Evolutionary conservation across 1,139 yeast species (phyloP).

Genomic region (Geotrichum phurueaensis): DNA sequence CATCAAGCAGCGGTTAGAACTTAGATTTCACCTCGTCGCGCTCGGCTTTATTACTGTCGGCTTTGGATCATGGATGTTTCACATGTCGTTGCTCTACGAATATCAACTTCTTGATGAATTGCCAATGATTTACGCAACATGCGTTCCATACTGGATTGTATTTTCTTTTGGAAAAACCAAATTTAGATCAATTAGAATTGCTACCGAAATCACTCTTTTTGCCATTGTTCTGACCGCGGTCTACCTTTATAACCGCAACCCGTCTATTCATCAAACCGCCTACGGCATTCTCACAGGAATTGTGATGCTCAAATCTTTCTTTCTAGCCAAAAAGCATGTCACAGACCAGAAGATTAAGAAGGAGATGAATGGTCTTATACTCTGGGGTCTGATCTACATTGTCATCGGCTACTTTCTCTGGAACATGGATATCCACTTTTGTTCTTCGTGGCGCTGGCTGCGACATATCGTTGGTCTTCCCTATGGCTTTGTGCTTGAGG

Average conservation of each 20-base stretch:
- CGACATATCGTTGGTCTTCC: conserved; percentile 80
- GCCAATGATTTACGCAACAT: conserved; percentile 97
- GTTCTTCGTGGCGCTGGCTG: conserved; percentile 53
- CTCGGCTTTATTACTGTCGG: conserved; percentile 85
- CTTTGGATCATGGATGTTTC: conserved; percentile 89
- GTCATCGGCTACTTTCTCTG: conserved; percentile 70
- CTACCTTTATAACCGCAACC: conserved; percentile 67
- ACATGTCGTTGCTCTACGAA: conserved; percentile 86
- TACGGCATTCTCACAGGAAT: conserved; percentile 59
- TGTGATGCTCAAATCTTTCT: conserved; percentile 53
- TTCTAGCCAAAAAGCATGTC: conserved; percentile 49
- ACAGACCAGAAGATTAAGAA: conserved; percentile 42
- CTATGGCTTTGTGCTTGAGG: conserved; percentile 77
- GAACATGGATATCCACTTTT: conserved; percentile 79
- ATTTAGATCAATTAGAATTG: conserved; percentile 35
- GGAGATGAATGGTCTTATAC: conserved; percentile 51
- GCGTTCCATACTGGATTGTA: conserved; percentile 88
- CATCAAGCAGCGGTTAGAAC: conserved; percentile 53
- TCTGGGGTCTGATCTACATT: conserved; percentile 59
- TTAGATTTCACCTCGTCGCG: conserved; percentile 63
- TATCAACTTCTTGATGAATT: conserved; percentile 89
- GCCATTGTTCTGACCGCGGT: conserved; percentile 55
- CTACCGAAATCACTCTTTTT: conserved; percentile 33
- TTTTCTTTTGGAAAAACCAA: conserved; percentile 56
- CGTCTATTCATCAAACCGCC: conserved; percentile 80